Percentiles rank a stretch among this genome's conserved stretches.
Conservation (phyloP, 2,329 filamentous ascomycete genomes). For the Biscogniauxia sp. region DNA sequence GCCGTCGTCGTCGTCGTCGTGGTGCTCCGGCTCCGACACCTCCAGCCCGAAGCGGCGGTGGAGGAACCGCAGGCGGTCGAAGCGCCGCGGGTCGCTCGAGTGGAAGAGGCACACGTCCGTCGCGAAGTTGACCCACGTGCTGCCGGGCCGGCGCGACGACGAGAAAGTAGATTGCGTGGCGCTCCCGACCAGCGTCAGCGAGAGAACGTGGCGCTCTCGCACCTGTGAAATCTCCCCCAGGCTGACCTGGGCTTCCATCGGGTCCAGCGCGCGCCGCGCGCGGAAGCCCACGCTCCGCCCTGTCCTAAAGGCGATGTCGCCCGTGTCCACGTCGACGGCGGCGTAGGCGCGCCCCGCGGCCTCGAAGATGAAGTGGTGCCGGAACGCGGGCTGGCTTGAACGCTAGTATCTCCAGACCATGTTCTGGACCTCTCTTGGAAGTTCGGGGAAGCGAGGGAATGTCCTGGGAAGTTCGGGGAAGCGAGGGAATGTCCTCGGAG, state of each 20-base stretch:
- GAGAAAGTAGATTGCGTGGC: too few relatives aligned
- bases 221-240: too few relatives aligned
- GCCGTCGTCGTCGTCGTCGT: not conserved
- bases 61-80: not conserved
- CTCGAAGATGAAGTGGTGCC: constrained; percentile 1
- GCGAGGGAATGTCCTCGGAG: not conserved
- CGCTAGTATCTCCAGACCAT: constrained; percentile 5
- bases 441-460: constrained; percentile 3
- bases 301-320: too few relatives aligned
- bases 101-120: constrained; percentile 3
- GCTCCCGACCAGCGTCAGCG: too few relatives aligned
- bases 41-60: not conserved
- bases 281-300: not conserved
- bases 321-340: not conserved
- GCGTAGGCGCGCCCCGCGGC: not conserved
- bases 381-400: not conserved
- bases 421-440: constrained; percentile 5
- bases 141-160: too few relatives aligned
- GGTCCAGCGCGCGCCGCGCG: too few relatives aligned
- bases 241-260: too few relatives aligned
- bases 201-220: too few relatives aligned
- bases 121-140: constrained; percentile 4
- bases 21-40: too few relatives aligned
- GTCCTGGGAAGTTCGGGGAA: not conserved
- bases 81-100: not conserved